These are phyloP conservation scores for Pterocarpus macrocarpus DNA, from an alignment of 306 rosid species.

Conservation along the genomic window DNA sequence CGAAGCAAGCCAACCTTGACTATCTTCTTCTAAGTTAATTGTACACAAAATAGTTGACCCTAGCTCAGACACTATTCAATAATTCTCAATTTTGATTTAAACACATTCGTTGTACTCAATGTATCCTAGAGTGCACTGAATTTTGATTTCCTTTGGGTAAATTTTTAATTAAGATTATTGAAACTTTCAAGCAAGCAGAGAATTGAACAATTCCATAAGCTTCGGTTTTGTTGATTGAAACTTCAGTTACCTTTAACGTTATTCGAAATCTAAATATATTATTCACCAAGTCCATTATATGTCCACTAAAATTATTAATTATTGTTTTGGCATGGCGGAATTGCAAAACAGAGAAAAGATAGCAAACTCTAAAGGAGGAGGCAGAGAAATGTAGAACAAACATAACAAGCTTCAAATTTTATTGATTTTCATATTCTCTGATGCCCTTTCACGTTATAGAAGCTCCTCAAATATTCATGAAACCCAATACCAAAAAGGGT, in stretches of 20 bases:
- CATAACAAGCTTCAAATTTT: constrained; percentile 34
- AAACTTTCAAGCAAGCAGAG: constrained; percentile 12
- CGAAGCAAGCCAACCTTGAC: constrained; percentile 43
- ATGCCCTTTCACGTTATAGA: constrained; percentile 20
- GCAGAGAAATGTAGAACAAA: constrained; percentile 11
- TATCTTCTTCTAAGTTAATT: not conserved
- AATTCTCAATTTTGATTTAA: not conserved
- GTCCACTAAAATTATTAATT: not conserved
- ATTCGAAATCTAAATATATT: constrained; percentile 11
- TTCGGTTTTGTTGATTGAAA: not conserved
- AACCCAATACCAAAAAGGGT: not conserved
- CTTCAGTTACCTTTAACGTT: not conserved
- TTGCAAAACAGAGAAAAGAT: not conserved
- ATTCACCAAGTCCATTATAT: not conserved
- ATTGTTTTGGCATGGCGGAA: not conserved
- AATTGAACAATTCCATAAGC: constrained; percentile 18
- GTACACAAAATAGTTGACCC: constrained; percentile 29
- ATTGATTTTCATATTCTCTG: constrained; percentile 9
- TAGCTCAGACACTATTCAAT: not conserved
- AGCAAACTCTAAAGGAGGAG: not conserved
- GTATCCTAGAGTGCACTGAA: not conserved
- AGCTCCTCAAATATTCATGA: not conserved
- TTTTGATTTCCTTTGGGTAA: not conserved
- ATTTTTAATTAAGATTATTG: not conserved
- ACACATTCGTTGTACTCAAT: not conserved